Evolutionary conservation across 495 filamentous ascomycete species (phyloP).

Genomic region (Penicillium ucsense): DNA sequence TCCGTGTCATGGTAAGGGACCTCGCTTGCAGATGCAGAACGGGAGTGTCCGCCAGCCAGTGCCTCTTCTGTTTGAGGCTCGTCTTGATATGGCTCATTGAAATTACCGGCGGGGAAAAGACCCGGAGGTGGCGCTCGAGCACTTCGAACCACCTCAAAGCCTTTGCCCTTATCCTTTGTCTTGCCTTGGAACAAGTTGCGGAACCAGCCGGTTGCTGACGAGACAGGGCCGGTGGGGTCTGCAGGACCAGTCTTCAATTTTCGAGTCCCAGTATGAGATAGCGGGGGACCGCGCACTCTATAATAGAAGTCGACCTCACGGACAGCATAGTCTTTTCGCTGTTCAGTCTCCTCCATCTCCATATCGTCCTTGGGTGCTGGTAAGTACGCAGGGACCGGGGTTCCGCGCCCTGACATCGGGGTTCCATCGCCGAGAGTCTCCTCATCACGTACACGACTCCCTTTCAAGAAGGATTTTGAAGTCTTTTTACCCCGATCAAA

Average conservation of each 20-base stretch:
- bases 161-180: constrained; percentile 81
- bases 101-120: constrained; percentile 29
- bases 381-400: constrained; percentile 44
- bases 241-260: constrained; percentile 89
- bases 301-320: constrained; percentile 96
- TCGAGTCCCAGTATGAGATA: constrained; percentile 69
- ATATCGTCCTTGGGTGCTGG: constrained; percentile 44
- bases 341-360: constrained; percentile 40
- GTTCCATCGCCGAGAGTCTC: constrained; percentile 37
- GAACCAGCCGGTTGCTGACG: constrained; percentile 83
- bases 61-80: constrained; percentile 36
- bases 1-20: constrained; percentile 41
- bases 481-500: constrained; percentile 27
- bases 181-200: constrained; percentile 69
- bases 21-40: constrained; percentile 21
- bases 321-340: constrained; percentile 74
- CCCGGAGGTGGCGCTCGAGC: constrained; percentile 49
- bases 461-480: constrained; percentile 34
- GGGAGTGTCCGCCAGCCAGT: constrained; percentile 15
- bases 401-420: constrained; percentile 40
- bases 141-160: constrained; percentile 92
- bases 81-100: constrained; percentile 50
- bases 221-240: constrained; percentile 84
- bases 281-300: constrained; percentile 77
- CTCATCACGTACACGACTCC: constrained; percentile 22